Evolutionary conservation across 495 filamentous ascomycete genomes (phyloP).

Genomic region (Penicillium bovifimosum): DNA sequence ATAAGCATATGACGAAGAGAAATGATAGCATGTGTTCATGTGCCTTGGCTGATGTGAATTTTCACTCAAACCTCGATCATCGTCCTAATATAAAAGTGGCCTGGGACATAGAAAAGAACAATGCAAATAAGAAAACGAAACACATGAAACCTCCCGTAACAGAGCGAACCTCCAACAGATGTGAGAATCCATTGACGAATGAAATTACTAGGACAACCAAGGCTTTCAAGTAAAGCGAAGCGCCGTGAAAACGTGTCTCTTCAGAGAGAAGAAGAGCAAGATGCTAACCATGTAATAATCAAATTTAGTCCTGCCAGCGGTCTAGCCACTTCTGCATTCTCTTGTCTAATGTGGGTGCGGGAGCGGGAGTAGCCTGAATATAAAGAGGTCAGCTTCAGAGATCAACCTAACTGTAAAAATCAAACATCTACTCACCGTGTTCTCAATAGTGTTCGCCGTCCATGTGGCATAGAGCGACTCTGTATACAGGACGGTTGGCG

Average conservation of each 20-base stretch:
- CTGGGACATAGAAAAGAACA: constrained; percentile 2
- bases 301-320: constrained; percentile 29
- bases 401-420: neutral
- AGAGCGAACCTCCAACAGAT: neutral
- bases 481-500: constrained; percentile 54
- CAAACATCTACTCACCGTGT: constrained; percentile 50
- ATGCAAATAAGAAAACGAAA: neutral
- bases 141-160: neutral
- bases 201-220: neutral
- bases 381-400: neutral
- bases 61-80: neutral
- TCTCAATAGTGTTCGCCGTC: constrained; percentile 51
- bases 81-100: neutral
- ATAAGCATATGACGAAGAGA: constrained; percentile 1
- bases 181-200: neutral
- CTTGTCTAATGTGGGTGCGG: constrained; percentile 25
- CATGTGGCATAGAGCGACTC: constrained; percentile 55
- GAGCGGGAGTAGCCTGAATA: constrained; percentile 34
- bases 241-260: neutral
- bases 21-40: constrained; percentile 1
- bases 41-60: neutral
- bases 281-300: neutral
- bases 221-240: neutral
- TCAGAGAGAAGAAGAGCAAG: neutral
- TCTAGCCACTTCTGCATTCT: constrained; percentile 34